A percentile compares a stretch with the other conserved stretches of the same genome.
Evolutionary conservation across 1,139 yeast species (phyloP).

Genomic region (Nadsonia commutata): DNA sequence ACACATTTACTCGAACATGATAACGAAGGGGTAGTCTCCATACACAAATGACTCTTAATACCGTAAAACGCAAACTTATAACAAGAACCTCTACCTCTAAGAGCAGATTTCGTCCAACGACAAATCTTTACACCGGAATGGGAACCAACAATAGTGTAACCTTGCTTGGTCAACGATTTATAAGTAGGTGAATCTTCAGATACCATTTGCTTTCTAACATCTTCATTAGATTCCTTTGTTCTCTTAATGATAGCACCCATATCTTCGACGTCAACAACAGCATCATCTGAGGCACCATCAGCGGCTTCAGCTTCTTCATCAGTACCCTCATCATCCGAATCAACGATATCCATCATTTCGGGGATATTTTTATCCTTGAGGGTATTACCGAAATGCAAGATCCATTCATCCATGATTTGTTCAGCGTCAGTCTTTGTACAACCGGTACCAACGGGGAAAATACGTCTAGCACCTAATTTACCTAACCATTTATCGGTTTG

Average conservation of each 20-base stretch:
- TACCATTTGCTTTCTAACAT: slow-evolving; percentile 66
- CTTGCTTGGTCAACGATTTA: slow-evolving; percentile 80
- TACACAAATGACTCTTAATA: slow-evolving; percentile 76
- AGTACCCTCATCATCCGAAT: slow-evolving; percentile 34
- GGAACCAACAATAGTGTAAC: slow-evolving; percentile 83
- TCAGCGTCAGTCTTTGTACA: slow-evolving; percentile 68
- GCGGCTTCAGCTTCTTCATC: slow-evolving; percentile 24
- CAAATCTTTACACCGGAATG: slow-evolving; percentile 94
- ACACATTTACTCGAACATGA: slow-evolving; percentile 94
- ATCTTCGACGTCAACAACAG: slow-evolving; percentile 70
- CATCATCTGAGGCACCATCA: slow-evolving; percentile 18
- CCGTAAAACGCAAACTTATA: slow-evolving; percentile 89
- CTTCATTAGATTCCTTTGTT: slow-evolving; percentile 13
- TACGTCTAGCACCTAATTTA: slow-evolving; percentile 70
- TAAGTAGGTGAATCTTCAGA: slow-evolving; percentile 81
- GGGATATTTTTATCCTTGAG: slow-evolving; percentile 49
- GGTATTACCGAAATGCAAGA: slow-evolving; percentile 40
- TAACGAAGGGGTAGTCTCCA: slow-evolving; percentile 90
- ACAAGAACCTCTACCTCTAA: slow-evolving; percentile 89
- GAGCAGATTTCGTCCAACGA: slow-evolving; percentile 91
- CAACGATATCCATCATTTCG: slow-evolving; percentile 29
- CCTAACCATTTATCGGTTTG: slow-evolving; percentile 64
- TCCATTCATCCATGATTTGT: slow-evolving; percentile 51
- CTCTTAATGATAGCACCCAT: slow-evolving; percentile 49
- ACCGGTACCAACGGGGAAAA: slow-evolving; percentile 73